These are phyloP conservation scores for Craspedostauros australis DNA, from an alignment of 108 stramenopile species.

Conservation along the genomic window DNA sequence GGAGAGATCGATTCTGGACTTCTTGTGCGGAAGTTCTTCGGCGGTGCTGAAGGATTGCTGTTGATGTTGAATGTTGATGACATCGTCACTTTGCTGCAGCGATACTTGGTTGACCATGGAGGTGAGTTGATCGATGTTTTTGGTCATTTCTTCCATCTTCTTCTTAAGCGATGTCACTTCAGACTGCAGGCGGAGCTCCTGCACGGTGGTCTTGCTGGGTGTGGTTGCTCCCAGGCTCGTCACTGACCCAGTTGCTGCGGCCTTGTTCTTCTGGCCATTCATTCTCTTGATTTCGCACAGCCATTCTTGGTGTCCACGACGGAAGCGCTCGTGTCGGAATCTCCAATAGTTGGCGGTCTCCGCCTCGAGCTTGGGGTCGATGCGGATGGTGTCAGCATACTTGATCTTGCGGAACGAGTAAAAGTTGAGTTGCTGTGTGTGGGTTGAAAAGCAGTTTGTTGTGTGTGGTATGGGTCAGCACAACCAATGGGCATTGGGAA, in stretches of 20 bases:
- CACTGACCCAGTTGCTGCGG: conserved; percentile 8
- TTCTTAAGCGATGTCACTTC: conserved; percentile 66
- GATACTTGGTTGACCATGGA: conserved; percentile 62
- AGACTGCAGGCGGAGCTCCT: conserved; percentile 10
- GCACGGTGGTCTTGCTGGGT: neutral
- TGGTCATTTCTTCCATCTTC: conserved; percentile 72
- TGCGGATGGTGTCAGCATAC: conserved; percentile 58
- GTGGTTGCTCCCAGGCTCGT: conserved; percentile 6
- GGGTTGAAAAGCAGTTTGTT: conserved; percentile 15
- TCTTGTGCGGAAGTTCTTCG: too few species aligned
- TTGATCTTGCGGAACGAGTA: conserved; percentile 86
- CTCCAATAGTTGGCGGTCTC: conserved; percentile 73
- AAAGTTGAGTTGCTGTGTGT: conserved; percentile 91
- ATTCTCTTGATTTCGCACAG: conserved; percentile 71
- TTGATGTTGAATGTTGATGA: neutral
- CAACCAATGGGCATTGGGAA: neutral
- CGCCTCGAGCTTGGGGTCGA: conserved; percentile 61
- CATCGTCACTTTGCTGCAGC: conserved; percentile 29
- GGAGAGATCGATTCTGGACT: too few species aligned
- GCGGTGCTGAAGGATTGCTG: too few species aligned
- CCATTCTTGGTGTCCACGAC: conserved; percentile 58
- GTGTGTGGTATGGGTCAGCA: neutral
- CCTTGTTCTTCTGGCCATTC: conserved; percentile 13
- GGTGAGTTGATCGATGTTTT: conserved; percentile 74
- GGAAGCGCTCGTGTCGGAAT: conserved; percentile 76